Percentiles rank a stretch among this genome's conserved stretches.
These are phyloP conservation scores for Tetradesmus obliquus DNA, from an alignment of 139 green algal species.

Conservation along the genomic window DNA sequence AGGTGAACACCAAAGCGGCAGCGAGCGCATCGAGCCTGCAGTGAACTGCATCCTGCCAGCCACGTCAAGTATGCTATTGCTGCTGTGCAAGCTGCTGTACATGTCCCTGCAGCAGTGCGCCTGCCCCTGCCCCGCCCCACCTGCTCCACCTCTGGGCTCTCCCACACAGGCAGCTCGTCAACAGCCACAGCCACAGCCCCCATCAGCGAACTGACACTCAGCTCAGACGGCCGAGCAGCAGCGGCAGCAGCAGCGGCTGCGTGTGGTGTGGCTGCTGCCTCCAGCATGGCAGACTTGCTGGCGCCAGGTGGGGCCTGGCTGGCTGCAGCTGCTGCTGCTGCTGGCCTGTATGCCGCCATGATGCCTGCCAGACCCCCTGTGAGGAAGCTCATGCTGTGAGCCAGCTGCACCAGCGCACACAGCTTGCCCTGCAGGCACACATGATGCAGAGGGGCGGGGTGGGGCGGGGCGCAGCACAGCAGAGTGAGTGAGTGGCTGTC, in stretches of 20 bases:
- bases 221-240: neutral
- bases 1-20: no score
- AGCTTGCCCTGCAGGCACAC: constrained; percentile 41
- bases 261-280: constrained; percentile 16
- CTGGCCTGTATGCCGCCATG: constrained; percentile 42
- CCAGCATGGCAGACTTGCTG: neutral
- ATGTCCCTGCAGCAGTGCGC: no score
- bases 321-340: constrained; percentile 22
- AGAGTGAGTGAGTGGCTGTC: neutral
- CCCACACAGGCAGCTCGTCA: constrained; percentile 60
- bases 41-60: no score
- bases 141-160: constrained; percentile 48
- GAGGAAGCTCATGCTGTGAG: constrained; percentile 44
- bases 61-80: no score
- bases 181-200: constrained; percentile 47
- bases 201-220: constrained; percentile 48
- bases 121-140: constrained; percentile 11
- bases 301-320: neutral
- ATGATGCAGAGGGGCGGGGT: neutral
- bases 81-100: no score
- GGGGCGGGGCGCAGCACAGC: neutral
- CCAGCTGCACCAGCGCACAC: constrained; percentile 50
- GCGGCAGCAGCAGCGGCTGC: constrained; percentile 22
- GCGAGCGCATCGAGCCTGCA: no score
- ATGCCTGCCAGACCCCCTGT: constrained; percentile 50